These are phyloP conservation scores for Xanthoceras sorbifolium DNA, from an alignment of 345 rosid genomes.

Conservation along the genomic window DNA sequence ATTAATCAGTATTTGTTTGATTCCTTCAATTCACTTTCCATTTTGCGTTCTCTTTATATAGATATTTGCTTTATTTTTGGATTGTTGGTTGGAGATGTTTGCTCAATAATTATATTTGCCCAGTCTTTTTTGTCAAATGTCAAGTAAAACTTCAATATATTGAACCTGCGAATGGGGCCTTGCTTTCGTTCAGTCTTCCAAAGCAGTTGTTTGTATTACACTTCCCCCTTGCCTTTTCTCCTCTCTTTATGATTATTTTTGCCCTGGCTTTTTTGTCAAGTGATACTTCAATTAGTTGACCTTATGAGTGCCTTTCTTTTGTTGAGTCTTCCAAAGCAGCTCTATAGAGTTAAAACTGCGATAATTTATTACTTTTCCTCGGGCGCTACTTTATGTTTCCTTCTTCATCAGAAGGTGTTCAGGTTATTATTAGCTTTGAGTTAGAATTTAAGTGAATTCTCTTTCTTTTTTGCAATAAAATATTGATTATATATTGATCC, in stretches of 20 bases:
- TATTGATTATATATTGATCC: not conserved
- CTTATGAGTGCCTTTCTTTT: not conserved
- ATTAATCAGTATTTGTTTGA: not conserved
- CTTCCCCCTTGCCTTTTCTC: not conserved
- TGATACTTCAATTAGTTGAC: not conserved
- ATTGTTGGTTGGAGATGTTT: not conserved
- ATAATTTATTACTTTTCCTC: not conserved
- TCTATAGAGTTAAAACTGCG: not conserved
- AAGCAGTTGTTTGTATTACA: not conserved
- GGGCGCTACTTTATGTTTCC: too few species aligned
- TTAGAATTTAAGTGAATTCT: not conserved
- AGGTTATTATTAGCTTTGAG: not conserved
- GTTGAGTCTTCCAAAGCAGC: not conserved
- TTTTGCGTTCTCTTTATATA: not conserved
- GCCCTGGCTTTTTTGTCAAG: not conserved
- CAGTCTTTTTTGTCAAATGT: not conserved
- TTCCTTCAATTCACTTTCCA: not conserved
- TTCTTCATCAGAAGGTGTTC: not conserved
- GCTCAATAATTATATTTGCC: not conserved
- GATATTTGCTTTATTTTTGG: not conserved
- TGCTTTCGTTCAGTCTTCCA: not conserved
- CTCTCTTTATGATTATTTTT: not conserved
- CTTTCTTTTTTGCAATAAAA: not conserved
- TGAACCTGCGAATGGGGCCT: not conserved
- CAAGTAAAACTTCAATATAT: conserved; percentile 2